A percentile compares a stretch with the other conserved stretches of the same genome.
phyloP scores from a whole-genome alignment of 257 asterid species.

The Eucommia ulmoides region DNA sequence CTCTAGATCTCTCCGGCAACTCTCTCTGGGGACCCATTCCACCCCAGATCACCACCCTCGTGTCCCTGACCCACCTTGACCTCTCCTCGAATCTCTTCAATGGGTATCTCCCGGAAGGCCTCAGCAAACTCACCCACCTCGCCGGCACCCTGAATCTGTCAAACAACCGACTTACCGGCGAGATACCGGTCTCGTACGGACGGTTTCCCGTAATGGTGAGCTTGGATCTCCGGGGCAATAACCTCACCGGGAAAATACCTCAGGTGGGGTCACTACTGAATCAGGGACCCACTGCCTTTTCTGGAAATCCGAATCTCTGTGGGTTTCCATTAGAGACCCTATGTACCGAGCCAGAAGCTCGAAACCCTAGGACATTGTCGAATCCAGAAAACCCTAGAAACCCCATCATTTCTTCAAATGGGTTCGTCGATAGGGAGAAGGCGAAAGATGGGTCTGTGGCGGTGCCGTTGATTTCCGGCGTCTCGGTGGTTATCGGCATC shows the following conservation, averaged over 20 bases:
- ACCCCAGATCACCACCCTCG: conserved; percentile 42
- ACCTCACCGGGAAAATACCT: conserved; percentile 80
- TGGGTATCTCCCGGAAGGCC: conserved; percentile 52
- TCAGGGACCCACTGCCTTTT: conserved; percentile 97
- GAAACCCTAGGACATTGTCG: conserved; percentile 32
- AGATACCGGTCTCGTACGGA: conserved; percentile 67
- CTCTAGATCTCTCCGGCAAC: conserved; percentile 67
- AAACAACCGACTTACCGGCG: conserved; percentile 59
- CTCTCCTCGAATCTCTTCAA: conserved; percentile 60
- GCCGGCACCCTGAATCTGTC: conserved; percentile 77
- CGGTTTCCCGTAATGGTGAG: conserved; percentile 66
- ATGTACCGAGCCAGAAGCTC: conserved; percentile 54
- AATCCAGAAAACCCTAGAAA: conserved; percentile 36
- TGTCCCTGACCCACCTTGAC: conserved; percentile 52
- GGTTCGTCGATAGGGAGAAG: conserved; percentile 20
- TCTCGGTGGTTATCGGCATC: conserved; percentile 37
- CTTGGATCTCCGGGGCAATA: conserved; percentile 60
- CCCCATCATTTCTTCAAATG: conserved; percentile 26
- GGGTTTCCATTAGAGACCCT: conserved; percentile 65
- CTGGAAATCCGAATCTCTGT: conserved; percentile 73
- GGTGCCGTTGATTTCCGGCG: conserved; percentile 49
- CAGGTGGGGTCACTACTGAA: conserved; percentile 65
- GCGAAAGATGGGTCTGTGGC: conserved; percentile 29
- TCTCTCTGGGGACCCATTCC: conserved; percentile 65
- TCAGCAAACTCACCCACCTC: conserved; percentile 41